Conservation (phyloP, 495 filamentous ascomycete species). For the Penicillium mononematosum region DNA sequence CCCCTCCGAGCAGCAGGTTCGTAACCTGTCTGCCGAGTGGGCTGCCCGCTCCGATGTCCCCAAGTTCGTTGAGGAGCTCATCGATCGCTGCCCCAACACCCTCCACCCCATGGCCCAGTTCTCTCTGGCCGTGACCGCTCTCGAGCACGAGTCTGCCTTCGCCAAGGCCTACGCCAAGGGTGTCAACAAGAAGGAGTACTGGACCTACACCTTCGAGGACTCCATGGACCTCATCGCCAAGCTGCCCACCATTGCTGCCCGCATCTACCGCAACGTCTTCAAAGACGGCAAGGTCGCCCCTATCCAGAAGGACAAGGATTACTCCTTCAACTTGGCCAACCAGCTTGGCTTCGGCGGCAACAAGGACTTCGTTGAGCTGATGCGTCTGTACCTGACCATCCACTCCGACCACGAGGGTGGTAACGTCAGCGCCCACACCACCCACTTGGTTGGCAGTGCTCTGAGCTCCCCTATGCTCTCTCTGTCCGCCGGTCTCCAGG, state of each 20-base stretch:
- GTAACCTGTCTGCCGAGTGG: conserved; percentile 96
- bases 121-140: conserved; percentile 93
- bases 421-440: conserved; percentile 97
- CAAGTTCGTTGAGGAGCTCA: conserved; percentile 96
- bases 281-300: conserved; percentile 97
- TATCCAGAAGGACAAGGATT: conserved; percentile 97
- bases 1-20: conserved; percentile 94
- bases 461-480: conserved; percentile 97
- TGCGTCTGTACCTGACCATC: conserved; percentile 98
- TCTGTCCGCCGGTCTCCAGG: conserved; percentile 92
- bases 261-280: conserved; percentile 99
- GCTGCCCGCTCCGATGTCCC: conserved; percentile 94
- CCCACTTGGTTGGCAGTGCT: conserved; percentile 94
- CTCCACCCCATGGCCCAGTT: conserved; percentile 99
- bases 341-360: conserved; percentile 94
- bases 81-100: conserved; percentile 97
- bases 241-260: conserved; percentile 94
- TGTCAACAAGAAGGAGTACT: conserved; percentile 98
- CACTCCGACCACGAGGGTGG: conserved; percentile 99
- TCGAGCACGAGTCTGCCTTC: conserved; percentile 97
- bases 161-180: conserved; percentile 98
- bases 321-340: conserved; percentile 97
- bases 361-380: conserved; percentile 95
- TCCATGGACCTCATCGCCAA: conserved; percentile 99
- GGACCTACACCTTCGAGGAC: conserved; percentile 98